These are phyloP conservation scores for Cercis canadensis DNA, from an alignment of 306 rosid genomes.

Conservation along the genomic window DNA sequence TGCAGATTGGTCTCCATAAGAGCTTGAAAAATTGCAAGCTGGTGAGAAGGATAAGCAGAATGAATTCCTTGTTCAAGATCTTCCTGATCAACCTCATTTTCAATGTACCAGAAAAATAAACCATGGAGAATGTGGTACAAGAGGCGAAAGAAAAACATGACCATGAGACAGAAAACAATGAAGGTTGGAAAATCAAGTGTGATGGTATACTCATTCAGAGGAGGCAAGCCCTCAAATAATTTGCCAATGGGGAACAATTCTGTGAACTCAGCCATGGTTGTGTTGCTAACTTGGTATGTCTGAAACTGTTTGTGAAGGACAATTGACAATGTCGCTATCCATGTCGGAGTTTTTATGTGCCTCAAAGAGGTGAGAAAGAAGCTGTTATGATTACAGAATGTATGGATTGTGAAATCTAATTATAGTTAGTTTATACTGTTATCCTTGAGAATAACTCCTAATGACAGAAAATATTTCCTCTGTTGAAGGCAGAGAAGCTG, in stretches of 20 bases:
- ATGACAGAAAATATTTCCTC: neutral
- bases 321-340: neutral
- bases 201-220: constrained; percentile 21
- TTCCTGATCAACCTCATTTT: neutral
- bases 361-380: neutral
- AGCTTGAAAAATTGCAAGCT: constrained; percentile 6
- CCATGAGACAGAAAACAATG: constrained; percentile 35
- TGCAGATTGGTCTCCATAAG: constrained; percentile 35
- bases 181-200: constrained; percentile 35
- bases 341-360: too few species aligned
- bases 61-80: constrained; percentile 22
- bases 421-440: neutral
- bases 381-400: neutral
- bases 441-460: neutral
- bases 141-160: constrained; percentile 37
- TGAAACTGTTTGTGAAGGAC: neutral
- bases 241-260: constrained; percentile 14
- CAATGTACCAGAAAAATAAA: constrained; percentile 37
- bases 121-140: constrained; percentile 33
- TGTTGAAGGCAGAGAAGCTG: neutral
- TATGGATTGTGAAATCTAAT: neutral
- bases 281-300: too few species aligned
- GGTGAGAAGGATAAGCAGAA: neutral
- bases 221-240: neutral
- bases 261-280: constrained; percentile 14